Base-by-base conservation (phyloP, 352 stramenopile species). In the Vaucheria bursata region DNA sequence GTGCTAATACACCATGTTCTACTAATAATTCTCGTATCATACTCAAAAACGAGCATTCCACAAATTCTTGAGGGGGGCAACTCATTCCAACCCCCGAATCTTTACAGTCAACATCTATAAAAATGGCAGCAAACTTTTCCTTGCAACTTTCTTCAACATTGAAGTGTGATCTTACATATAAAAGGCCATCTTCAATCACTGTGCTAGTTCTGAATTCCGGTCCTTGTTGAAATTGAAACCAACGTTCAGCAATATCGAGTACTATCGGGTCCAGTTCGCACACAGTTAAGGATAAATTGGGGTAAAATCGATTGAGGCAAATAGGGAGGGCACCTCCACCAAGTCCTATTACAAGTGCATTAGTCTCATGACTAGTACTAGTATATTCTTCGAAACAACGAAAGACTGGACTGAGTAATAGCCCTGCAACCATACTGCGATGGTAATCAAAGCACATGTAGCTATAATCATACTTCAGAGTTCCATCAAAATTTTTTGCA, bases 401-500 rank as follows among this genome's bases (percentile, higher is more conserved):
- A n/a, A n/a, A n/a, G 12, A 12, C 12, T 5, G 4, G 5, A 12
- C 1, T 33, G 68, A 34, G 35, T 40, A 59, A 52, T n/a, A 81
- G 71, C 1, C 76, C 76, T 33, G 76, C 76, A 2, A 81, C 34
- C 76, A 81, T 72, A 34, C 76, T 78, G 50, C 67, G 52, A 70
- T 81, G 76, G 31, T 65, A 81, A 36, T 81, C 76, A 73, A 81
- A 81, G 76, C 76, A 81, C n/a, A 81, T 25, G 32, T 72, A 39
- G 66, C 75, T 71, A 37, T 18, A 72, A 68, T 80, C 75, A 12
- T 50, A 5, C 5, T 12, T 12, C 39, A 50, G 12, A 18, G 59
- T 69, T 38, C 6, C 6, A 4, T 4, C 59, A 29, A 18, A 5
- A 34, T 29, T 8, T 38, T 38, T 29, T 38, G 18, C 59, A 34